These are phyloP conservation scores for Claviceps fusiformis DNA, from an alignment of 2,329 filamentous ascomycete genomes.

Conservation along the genomic window DNA sequence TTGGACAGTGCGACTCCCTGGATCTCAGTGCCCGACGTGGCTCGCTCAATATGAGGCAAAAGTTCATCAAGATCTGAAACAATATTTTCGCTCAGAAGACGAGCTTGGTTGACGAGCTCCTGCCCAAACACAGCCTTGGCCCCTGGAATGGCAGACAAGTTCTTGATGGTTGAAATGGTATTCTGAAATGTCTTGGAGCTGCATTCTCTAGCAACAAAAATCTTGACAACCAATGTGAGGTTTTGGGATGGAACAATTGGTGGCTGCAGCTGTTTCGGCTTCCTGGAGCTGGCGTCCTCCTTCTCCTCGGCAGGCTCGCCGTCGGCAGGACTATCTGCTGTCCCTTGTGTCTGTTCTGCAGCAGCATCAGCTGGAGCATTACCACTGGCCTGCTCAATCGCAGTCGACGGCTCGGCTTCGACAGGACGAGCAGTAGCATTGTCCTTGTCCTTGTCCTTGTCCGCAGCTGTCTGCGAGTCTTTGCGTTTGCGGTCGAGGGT, in stretches of 20 bases:
- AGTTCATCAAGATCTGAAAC: conserved; percentile 74
- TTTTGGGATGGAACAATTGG: conserved; percentile 82
- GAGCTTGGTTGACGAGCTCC: conserved; percentile 79
- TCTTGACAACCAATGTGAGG: conserved; percentile 86
- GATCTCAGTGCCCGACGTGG: conserved; percentile 81
- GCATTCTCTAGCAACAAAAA: conserved; percentile 90
- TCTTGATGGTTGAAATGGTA: conserved; percentile 96
- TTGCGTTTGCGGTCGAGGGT: conserved; percentile 53
- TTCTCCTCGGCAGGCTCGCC: conserved; percentile 23
- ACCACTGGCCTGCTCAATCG: conserved; percentile 13
- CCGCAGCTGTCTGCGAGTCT: conserved; percentile 23
- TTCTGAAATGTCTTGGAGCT: conserved; percentile 97
- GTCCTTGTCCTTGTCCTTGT: conserved; percentile 13
- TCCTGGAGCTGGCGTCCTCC: conserved; percentile 30
- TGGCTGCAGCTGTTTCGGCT: conserved; percentile 52
- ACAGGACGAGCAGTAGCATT: conserved; percentile 10
- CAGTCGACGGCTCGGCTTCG: conserved; percentile 16
- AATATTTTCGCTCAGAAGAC: conserved; percentile 71
- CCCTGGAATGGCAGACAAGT: conserved; percentile 81
- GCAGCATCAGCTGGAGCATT: conserved; percentile 8
- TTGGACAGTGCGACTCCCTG: conserved; percentile 88
- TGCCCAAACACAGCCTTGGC: conserved; percentile 86
- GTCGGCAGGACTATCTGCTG: conserved; percentile 13
- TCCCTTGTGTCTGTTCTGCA: conserved; percentile 15
- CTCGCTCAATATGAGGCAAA: conserved; percentile 72